These are phyloP conservation scores for Backusella australiensis DNA, from an alignment of 192 early-diverging fungal genomes.

Conservation along the genomic window DNA sequence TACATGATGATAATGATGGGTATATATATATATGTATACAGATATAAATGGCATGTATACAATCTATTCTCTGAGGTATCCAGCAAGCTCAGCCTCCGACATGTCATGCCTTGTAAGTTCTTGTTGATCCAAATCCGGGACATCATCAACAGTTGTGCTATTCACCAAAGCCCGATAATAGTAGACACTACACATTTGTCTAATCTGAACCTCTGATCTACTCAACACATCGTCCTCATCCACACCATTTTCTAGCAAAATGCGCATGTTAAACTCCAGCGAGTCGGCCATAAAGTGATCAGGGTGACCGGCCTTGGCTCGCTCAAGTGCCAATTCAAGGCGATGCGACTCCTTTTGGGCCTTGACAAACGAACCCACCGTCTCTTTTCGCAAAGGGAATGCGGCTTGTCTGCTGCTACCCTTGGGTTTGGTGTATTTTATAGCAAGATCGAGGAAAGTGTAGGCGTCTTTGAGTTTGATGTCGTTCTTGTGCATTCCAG, in stretches of 20 bases:
- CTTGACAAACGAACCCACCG: not conserved
- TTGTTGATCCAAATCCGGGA: not conserved
- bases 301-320: not conserved
- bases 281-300: not conserved
- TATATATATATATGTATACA: too few relatives aligned
- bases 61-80: too few relatives aligned
- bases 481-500: not conserved
- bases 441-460: not conserved
- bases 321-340: not conserved
- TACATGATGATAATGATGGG: too few relatives aligned
- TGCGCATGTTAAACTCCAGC: not conserved
- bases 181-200: not conserved
- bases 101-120: not conserved
- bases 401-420: not conserved
- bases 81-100: not conserved
- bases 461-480: not conserved
- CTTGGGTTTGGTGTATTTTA: not conserved
- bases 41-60: too few relatives aligned
- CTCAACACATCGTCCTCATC: not conserved
- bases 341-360: not conserved
- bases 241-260: not conserved
- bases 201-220: not conserved
- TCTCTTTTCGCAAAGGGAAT: not conserved
- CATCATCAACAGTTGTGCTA: not conserved
- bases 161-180: not conserved